Percentiles rank a stretch among this genome's conserved stretches.
Conservation (phyloP, 306 rosid genomes). For the Cotoneaster glaucophyllus region DNA sequence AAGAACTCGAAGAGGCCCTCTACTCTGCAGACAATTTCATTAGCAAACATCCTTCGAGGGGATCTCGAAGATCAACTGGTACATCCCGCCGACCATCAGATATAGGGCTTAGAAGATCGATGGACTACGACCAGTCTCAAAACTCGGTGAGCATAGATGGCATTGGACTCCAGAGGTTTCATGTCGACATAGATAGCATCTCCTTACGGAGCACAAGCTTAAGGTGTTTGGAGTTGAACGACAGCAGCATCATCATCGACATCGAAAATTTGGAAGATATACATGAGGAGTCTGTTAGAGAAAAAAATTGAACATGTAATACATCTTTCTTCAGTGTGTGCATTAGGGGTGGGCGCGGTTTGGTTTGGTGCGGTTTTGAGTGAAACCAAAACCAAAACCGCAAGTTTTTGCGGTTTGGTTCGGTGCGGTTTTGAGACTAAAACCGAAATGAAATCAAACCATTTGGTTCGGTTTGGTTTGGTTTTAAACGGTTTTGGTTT, state of each 20-base stretch:
- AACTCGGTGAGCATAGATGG: constrained; percentile 62
- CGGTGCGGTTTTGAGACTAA: no score
- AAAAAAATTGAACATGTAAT: constrained; percentile 6
- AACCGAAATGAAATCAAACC: no score
- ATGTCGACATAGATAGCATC: constrained; percentile 50
- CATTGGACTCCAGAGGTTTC: constrained; percentile 56
- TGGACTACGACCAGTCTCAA: constrained; percentile 39
- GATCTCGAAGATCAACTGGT: constrained; percentile 3
- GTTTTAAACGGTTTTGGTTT: no score
- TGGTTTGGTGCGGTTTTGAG: no score
- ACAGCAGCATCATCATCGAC: constrained; percentile 42
- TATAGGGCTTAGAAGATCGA: constrained; percentile 3
- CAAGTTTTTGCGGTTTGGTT: no score
- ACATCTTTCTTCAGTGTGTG: not conserved
- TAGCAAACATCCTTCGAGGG: constrained; percentile 22
- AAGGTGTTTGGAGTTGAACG: constrained; percentile 60
- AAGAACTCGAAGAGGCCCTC: constrained; percentile 56
- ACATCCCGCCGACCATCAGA: constrained; percentile 11
- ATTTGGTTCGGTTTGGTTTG: no score
- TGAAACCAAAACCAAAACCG: no score
- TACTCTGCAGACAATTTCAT: constrained; percentile 29
- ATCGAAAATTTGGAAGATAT: constrained; percentile 25
- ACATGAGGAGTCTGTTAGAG: constrained; percentile 12
- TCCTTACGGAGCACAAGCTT: constrained; percentile 51
- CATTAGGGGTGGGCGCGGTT: no score